A percentile compares a stretch with the other conserved stretches of the same genome.
Conservation (phyloP, 2,329 filamentous ascomycete species). For the Fusarium aywerte region DNA sequence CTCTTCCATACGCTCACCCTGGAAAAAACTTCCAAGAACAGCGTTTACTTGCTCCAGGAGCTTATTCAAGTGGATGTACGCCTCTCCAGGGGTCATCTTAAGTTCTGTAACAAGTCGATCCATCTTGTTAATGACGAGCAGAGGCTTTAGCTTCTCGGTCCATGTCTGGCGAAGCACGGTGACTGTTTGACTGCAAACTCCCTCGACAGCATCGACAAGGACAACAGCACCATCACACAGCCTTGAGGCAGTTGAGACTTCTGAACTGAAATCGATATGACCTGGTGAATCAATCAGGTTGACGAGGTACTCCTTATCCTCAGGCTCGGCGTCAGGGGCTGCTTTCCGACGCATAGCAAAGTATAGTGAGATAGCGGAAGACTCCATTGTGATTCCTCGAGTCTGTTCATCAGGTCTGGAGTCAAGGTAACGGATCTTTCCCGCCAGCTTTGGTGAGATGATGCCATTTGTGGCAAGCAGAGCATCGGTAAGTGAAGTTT, state of each 20-base stretch:
- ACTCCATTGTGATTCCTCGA: slow-evolving; percentile 99
- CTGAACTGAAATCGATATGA: slow-evolving; percentile 98
- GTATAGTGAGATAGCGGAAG: slow-evolving; percentile 94
- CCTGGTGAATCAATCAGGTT: slow-evolving; percentile 98
- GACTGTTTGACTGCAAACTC: slow-evolving; percentile 97
- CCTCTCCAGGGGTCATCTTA: slow-evolving; percentile 90
- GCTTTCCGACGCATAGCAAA: slow-evolving; percentile 89
- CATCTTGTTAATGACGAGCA: slow-evolving; percentile 98
- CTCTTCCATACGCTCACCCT: slow-evolving; percentile 98
- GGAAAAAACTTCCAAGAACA: slow-evolving; percentile 96
- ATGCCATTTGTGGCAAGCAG: slow-evolving; percentile 99
- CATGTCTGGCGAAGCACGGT: slow-evolving; percentile 95
- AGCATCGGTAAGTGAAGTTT: slow-evolving; percentile 95
- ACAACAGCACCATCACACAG: slow-evolving; percentile 95
- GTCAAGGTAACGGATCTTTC: slow-evolving; percentile 97
- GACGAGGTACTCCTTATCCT: slow-evolving; percentile 90
- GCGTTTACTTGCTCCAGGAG: slow-evolving; percentile 96
- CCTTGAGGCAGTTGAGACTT: slow-evolving; percentile 94
- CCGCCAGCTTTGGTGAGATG: slow-evolving; percentile 96
- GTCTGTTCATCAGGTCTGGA: slow-evolving; percentile 95
- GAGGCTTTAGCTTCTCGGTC: slow-evolving; percentile 93
- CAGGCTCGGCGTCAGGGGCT: slow-evolving; percentile 73
- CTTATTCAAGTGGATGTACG: slow-evolving; percentile 88
- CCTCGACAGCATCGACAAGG: slow-evolving; percentile 95
- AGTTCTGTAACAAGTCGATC: slow-evolving; percentile 93